Base-by-base conservation (phyloP, 2,329 filamentous ascomycete genomes). In the Sarocladium kiliense region DNA sequence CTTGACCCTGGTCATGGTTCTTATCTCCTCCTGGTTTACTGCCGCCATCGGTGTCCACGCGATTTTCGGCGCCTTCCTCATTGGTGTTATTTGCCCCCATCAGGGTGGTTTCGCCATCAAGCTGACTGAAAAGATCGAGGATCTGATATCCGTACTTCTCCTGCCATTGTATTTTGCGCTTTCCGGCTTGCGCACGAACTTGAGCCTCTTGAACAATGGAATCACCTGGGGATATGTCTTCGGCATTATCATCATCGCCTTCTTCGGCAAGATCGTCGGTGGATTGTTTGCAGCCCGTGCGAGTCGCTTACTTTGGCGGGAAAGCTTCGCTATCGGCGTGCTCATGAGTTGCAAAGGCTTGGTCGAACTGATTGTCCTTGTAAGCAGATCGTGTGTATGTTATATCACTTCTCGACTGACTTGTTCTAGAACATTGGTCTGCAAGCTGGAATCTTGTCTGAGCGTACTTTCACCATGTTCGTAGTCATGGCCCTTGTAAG, bases 331-430 rank as follows among this genome's bases (percentile, higher is more conserved):
- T 32, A 44, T 54, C 19, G 53, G 54, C 19, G 84, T 87, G 16
- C 73, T 97, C 63, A 97, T 97, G 93, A 96, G 90, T 71, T 97
- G 93, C 71, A 97, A 97, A 70, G 93, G 93, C 64, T 77, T 97
- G 10, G 92, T 97, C 0, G 92, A 97, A 69, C 75, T 97, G 54
- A 97, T 97, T 68, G 92, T 97, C n/a, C 70, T 96, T 69, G 89
- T 92, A 77, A 72, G 84, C 26, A 4, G 5, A 51, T 36, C 11
- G 19, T 34, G 27, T 3, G 7, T 27, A 6, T 5, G 16, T 21
- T 49, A n/a, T 39, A 5, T 18, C 7, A 39, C n/a, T 18, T 10
- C 36, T 39, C 36, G 12, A 6, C 21, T 32, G 21, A 21, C n/a
- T 5, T 9, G 19, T 34, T 51, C 2, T 21, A 82, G 80, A 84